Conservation (phyloP, 768 basidiomycete species). For the Dictyophora rubrovolvata region DNA sequence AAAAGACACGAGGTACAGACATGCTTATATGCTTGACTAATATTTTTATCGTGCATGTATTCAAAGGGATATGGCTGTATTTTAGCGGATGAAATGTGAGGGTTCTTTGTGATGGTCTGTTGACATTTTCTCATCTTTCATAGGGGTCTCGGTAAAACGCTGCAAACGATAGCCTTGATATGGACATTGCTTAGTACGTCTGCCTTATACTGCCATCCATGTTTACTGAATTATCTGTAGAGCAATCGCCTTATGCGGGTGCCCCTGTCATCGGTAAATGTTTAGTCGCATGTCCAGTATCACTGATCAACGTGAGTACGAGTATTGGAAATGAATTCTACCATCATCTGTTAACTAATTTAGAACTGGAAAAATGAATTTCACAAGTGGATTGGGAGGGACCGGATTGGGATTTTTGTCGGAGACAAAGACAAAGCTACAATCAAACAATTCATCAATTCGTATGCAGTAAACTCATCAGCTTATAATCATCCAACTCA, state of each 20-base stretch:
- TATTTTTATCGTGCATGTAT: too few relatives aligned
- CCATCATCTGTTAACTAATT: not conserved
- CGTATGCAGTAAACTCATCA: slow-evolving; percentile 32
- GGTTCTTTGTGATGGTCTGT: slow-evolving; percentile 7
- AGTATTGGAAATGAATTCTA: too few relatives aligned
- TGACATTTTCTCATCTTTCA: not conserved
- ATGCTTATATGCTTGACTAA: not conserved
- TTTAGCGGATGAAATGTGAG: slow-evolving; percentile 90
- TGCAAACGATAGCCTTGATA: slow-evolving; percentile 87
- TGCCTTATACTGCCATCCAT: not conserved
- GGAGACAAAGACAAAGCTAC: slow-evolving; percentile 47
- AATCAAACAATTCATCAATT: slow-evolving; percentile 65
- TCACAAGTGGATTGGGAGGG: slow-evolving; percentile 70
- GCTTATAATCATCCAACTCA: not conserved
- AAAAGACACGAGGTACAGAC: slow-evolving; percentile 56
- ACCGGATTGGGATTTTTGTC: slow-evolving; percentile 46
- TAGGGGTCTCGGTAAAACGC: slow-evolving; percentile 97
- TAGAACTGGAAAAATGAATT: slow-evolving; percentile 97
- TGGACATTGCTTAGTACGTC: slow-evolving; percentile 79
- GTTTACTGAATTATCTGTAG: slow-evolving; percentile 27
- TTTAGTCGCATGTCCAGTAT: slow-evolving; percentile 90
- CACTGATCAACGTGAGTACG: slow-evolving; percentile 61
- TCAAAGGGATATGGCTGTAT: slow-evolving; percentile 75
- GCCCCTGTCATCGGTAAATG: slow-evolving; percentile 62
- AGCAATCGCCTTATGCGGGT: slow-evolving; percentile 72